A percentile compares a stretch with the other conserved stretches of the same genome.
Evolutionary conservation across 192 early-diverging fungal genomes (phyloP).

Genomic region (Nowakowskiella sp.): DNA sequence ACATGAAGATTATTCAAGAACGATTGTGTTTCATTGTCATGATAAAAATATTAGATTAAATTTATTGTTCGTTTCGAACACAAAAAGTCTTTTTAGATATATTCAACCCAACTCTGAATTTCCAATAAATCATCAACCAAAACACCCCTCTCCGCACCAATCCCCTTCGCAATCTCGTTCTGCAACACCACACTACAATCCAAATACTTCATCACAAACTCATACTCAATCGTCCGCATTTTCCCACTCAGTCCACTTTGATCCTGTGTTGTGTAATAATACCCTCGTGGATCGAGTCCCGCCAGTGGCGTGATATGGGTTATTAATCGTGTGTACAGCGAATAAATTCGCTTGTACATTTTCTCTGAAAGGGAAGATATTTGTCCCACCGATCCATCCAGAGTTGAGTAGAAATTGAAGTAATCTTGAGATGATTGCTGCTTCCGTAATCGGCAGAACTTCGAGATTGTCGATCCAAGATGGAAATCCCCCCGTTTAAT

Average conservation of each 20-base stretch:
- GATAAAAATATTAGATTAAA: no score
- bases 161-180: constrained; percentile 78
- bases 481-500: constrained; percentile 86
- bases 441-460: constrained; percentile 53
- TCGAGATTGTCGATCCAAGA: constrained; percentile 64
- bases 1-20: no score
- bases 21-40: no score
- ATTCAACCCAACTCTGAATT: constrained; percentile 53
- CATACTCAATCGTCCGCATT: constrained; percentile 80
- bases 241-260: constrained; percentile 63
- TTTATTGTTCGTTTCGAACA: no score
- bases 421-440: constrained; percentile 17
- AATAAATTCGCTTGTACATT: constrained; percentile 80
- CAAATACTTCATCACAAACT: constrained; percentile 59
- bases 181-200: constrained; percentile 61
- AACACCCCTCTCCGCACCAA: constrained; percentile 74
- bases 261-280: constrained; percentile 56
- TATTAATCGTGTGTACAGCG: constrained; percentile 77
- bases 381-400: constrained; percentile 61
- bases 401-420: constrained; percentile 26
- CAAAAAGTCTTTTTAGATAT: constrained; percentile 60
- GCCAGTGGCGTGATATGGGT: constrained; percentile 72
- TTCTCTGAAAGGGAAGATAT: constrained; percentile 81
- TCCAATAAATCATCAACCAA: constrained; percentile 77
- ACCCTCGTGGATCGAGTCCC: constrained; percentile 89